A percentile compares a stretch with the other conserved stretches of the same genome.
phyloP scores from a whole-genome alignment of 441 rosid species.

The Manihot esculenta region DNA sequence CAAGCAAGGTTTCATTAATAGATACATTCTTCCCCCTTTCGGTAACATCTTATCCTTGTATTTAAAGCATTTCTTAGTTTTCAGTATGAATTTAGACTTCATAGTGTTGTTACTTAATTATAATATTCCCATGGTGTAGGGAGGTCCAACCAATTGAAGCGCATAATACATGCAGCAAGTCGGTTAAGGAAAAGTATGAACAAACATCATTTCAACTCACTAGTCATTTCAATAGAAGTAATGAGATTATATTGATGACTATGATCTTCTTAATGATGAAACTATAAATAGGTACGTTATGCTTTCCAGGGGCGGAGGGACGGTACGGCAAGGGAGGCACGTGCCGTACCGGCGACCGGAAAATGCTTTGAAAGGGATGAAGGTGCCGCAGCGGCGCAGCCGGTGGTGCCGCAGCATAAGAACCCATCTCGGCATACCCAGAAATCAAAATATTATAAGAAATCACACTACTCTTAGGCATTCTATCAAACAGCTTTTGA shows the following conservation, averaged over 20 bases:
- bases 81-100: background rate
- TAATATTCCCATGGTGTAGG: background rate
- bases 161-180: background rate
- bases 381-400: too few relatives aligned
- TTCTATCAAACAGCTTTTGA: conserved; percentile 15
- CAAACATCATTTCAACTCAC: background rate
- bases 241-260: background rate
- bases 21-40: conserved; percentile 5
- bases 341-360: too few relatives aligned
- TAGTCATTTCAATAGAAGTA: background rate
- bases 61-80: background rate
- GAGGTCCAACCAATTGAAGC: background rate
- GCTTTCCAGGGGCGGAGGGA: too few relatives aligned
- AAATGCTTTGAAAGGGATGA: too few relatives aligned
- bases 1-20: conserved; percentile 10
- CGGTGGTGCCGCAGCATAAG: too few relatives aligned
- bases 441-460: conserved; percentile 22
- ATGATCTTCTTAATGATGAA: background rate
- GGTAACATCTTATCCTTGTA: background rate
- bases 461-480: conserved; percentile 10
- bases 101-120: background rate
- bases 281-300: background rate
- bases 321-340: too few relatives aligned
- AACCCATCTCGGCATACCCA: conserved; percentile 9
- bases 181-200: background rate